A percentile compares a stretch with the other conserved stretches of the same genome.
Evolutionary conservation across 371 early-diverging fungal genomes (phyloP).

Genomic region (Apophysomyces ossiformis): DNA sequence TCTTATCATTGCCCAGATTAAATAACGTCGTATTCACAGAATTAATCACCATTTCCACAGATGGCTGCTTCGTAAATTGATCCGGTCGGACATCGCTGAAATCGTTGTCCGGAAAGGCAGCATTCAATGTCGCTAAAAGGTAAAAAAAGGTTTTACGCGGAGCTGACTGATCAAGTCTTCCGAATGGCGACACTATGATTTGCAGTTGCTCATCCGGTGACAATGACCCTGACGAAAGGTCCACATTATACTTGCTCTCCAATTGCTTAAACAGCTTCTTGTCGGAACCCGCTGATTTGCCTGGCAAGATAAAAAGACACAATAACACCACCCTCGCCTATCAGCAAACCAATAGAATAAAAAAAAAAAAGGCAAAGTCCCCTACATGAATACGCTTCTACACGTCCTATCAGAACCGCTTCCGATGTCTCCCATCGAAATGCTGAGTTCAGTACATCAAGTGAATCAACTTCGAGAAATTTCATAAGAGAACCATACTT

Average conservation of each 20-base stretch:
- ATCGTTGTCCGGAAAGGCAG: slow-evolving; percentile 92
- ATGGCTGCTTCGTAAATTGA: slow-evolving; percentile 76
- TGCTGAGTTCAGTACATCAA: slow-evolving; percentile 61
- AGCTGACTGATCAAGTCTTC: slow-evolving; percentile 75
- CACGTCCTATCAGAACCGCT: slow-evolving; percentile 69
- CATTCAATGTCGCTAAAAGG: slow-evolving; percentile 87
- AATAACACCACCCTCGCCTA: too few relatives aligned
- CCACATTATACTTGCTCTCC: slow-evolving; percentile 72
- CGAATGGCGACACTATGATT: slow-evolving; percentile 75
- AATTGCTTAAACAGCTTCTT: slow-evolving; percentile 82
- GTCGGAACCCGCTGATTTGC: slow-evolving; percentile 86
- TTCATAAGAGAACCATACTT: slow-evolving; percentile 28
- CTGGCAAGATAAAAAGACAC: slow-evolving; percentile 38
- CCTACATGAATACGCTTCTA: slow-evolving; percentile 93
- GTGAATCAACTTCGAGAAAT: slow-evolving; percentile 52
- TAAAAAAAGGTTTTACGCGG: slow-evolving; percentile 85
- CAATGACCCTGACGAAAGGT: slow-evolving; percentile 41
- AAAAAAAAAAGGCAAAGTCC: slow-evolving; percentile 18
- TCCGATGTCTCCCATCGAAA: slow-evolving; percentile 69
- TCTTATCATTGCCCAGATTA: slow-evolving; percentile 70
- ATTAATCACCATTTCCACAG: slow-evolving; percentile 69
- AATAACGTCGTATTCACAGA: slow-evolving; percentile 82
- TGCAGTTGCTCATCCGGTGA: slow-evolving; percentile 51
- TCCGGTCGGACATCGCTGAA: slow-evolving; percentile 89
- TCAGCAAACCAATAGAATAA: not conserved